Conservation (phyloP, 2,329 filamentous ascomycete genomes). For the Talaromyces sp. region DNA sequence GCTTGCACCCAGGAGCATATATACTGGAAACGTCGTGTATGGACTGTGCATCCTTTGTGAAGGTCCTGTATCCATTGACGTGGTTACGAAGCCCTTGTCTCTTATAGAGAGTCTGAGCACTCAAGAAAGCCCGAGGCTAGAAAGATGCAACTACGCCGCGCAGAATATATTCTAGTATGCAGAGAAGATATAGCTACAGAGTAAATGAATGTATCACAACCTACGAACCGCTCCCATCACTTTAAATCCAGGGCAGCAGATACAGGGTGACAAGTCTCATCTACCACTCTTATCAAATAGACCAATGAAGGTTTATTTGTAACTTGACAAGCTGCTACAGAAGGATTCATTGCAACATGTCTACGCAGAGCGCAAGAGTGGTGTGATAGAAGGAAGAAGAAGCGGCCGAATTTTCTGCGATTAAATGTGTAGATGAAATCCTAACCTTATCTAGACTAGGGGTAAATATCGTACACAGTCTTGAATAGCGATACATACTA, state of each 20-base stretch:
- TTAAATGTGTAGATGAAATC: background rate
- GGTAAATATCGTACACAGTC: background rate
- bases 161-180: slow-evolving; percentile 6
- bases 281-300: slow-evolving; percentile 56
- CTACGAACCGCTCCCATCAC: slow-evolving; percentile 80
- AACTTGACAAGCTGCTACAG: slow-evolving; percentile 31
- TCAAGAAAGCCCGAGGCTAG: background rate
- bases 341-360: slow-evolving; percentile 30
- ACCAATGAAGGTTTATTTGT: slow-evolving; percentile 37
- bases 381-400: slow-evolving; percentile 22
- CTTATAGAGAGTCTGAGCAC: background rate
- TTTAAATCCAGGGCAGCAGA: slow-evolving; percentile 76
- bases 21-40: background rate
- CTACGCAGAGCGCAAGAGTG: slow-evolving; percentile 44
- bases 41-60: background rate
- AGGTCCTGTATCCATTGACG: background rate
- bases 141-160: background rate
- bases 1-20: background rate
- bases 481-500: background rate
- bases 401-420: background rate
- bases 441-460: slow-evolving; percentile 16
- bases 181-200: background rate
- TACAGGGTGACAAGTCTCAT: slow-evolving; percentile 68
- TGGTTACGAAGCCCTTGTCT: background rate
- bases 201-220: slow-evolving; percentile 62